Evolutionary conservation across 2,329 filamentous ascomycete genomes (phyloP).

Genomic region (Beauveria australis): DNA sequence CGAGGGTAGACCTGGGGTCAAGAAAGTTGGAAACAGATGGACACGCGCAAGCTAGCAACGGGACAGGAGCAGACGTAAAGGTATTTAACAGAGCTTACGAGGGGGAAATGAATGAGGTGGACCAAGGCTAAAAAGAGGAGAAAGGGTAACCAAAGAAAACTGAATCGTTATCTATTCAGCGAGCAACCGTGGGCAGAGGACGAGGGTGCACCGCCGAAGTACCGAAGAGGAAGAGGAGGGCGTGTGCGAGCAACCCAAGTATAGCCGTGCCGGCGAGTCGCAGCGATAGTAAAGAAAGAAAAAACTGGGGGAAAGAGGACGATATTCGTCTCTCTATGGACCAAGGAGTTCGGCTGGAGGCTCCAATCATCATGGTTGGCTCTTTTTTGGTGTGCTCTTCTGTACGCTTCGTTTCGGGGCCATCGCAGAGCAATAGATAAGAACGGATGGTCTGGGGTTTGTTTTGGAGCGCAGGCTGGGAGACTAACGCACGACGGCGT

Average conservation of each 20-base stretch:
- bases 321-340: neutral
- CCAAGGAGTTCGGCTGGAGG: neutral
- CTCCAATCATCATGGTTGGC: neutral
- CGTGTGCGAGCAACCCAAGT: neutral
- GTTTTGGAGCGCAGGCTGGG: neutral
- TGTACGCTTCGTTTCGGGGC: neutral
- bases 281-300: neutral
- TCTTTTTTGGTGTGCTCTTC: no score
- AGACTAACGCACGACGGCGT: neutral
- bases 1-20: no score
- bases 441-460: constrained; percentile 9
- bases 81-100: constrained; percentile 1
- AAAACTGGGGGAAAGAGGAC: neutral
- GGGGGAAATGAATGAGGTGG: constrained; percentile 4
- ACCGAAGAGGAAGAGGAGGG: neutral
- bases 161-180: constrained; percentile 7
- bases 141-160: constrained; percentile 7
- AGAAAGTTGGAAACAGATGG: no score
- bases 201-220: constrained; percentile 1
- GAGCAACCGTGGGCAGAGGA: neutral
- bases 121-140: constrained; percentile 10
- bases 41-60: no score
- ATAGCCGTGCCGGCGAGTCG: neutral
- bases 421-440: constrained; percentile 9
- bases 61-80: neutral